These are phyloP conservation scores for Candida alai DNA, from an alignment of 805 yeast genomes.

Conservation along the genomic window DNA sequence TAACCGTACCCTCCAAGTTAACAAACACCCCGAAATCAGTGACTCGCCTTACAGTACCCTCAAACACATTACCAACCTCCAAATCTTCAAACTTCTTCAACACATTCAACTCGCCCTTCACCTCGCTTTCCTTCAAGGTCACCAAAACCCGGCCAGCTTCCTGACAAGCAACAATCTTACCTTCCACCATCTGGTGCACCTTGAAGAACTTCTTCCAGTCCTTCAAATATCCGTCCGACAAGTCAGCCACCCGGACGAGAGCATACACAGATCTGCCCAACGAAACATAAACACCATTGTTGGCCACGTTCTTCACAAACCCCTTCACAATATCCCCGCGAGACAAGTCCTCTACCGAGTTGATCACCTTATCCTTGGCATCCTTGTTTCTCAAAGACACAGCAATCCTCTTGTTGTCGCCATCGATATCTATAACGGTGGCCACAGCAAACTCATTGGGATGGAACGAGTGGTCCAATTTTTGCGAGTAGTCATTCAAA, in stretches of 20 bases:
- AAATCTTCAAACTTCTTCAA: constrained; percentile 66
- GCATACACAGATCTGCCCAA: constrained; percentile 71
- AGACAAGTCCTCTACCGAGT: constrained; percentile 48
- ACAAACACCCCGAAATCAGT: constrained; percentile 92
- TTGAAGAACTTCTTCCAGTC: constrained; percentile 84
- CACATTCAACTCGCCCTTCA: constrained; percentile 62
- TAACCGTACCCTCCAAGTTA: constrained; percentile 67
- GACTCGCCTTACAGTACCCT: constrained; percentile 73
- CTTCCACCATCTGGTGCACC: constrained; percentile 68
- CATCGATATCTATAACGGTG: constrained; percentile 47
- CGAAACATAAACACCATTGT: constrained; percentile 73
- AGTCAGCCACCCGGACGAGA: constrained; percentile 73
- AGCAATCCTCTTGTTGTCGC: constrained; percentile 47
- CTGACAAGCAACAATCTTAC: constrained; percentile 63
- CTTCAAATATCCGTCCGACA: constrained; percentile 75
- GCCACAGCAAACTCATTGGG: constrained; percentile 57
- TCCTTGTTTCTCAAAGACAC: constrained; percentile 58
- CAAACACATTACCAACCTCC: constrained; percentile 63
- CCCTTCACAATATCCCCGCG: constrained; percentile 78
- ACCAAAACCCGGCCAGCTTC: constrained; percentile 64
- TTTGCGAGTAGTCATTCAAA: constrained; percentile 57
- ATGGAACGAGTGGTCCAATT: constrained; percentile 46
- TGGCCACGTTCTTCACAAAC: constrained; percentile 69
- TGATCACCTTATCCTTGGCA: constrained; percentile 50
- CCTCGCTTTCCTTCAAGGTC: constrained; percentile 77